A percentile compares a stretch with the other conserved stretches of the same genome.
phyloP scores from a whole-genome alignment of 2,329 filamentous ascomycete species.

The Neurospora crassa region DNA sequence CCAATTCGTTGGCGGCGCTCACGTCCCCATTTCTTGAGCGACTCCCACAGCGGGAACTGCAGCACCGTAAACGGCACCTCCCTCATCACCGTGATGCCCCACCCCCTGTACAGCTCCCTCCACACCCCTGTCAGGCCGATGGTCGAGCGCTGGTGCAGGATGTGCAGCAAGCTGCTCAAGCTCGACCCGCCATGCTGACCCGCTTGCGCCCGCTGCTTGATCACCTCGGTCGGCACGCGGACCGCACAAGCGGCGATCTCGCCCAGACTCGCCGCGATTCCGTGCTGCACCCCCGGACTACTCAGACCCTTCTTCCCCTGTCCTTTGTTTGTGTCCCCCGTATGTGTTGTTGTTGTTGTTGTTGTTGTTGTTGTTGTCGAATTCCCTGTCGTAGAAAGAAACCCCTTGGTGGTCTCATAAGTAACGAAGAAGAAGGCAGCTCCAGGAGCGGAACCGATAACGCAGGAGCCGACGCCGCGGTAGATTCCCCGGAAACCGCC shows the following conservation, averaged over 20 bases:
- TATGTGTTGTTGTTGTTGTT: neutral
- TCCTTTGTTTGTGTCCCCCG: conserved; percentile 18
- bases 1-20: conserved; percentile 24
- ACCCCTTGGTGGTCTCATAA: conserved; percentile 66
- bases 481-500: conserved; percentile 92
- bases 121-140: conserved; percentile 52
- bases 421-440: conserved; percentile 97
- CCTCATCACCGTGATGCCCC: conserved; percentile 83
- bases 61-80: conserved; percentile 97
- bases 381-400: conserved; percentile 8
- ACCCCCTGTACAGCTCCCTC: conserved; percentile 83
- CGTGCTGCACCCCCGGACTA: conserved; percentile 52
- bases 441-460: conserved; percentile 86
- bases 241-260: conserved; percentile 90
- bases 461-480: conserved; percentile 77
- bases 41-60: conserved; percentile 96
- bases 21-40: conserved; percentile 65
- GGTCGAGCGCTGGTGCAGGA: conserved; percentile 43
- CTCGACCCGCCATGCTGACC: conserved; percentile 61
- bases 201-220: conserved; percentile 95
- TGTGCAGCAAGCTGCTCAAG: conserved; percentile 56
- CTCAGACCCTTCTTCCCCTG: conserved; percentile 24
- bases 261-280: conserved; percentile 66
- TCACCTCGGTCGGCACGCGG: conserved; percentile 87
- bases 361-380: neutral